Percentiles rank a stretch among this genome's conserved stretches.
Conservation (phyloP, 192 early-diverging fungal genomes). For the Spizellomyces sp. region DNA sequence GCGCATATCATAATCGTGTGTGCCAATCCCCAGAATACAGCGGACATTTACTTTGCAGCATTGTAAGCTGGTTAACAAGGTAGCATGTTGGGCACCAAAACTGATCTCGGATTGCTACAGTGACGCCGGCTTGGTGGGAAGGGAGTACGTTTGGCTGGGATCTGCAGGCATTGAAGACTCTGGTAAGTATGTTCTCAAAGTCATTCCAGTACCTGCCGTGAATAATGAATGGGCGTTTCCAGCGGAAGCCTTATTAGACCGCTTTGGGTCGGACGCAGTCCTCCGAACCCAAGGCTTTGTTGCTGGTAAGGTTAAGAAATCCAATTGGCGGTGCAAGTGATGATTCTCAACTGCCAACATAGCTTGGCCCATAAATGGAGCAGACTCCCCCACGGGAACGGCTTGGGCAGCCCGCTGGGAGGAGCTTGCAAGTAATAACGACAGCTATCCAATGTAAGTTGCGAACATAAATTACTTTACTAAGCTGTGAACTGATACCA, state of each 20-base stretch:
- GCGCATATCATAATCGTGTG: not conserved
- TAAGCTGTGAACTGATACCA: too few species aligned
- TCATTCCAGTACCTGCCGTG: not conserved
- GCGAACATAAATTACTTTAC: too few species aligned
- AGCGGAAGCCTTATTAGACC: not conserved
- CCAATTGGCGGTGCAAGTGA: not conserved
- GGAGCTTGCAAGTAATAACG: not conserved
- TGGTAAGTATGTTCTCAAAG: not conserved
- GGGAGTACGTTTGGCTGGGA: constrained; percentile 3
- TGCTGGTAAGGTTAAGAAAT: not conserved
- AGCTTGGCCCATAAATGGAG: not conserved
- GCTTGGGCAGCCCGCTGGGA: not conserved
- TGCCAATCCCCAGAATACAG: not conserved
- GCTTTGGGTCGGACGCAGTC: not conserved
- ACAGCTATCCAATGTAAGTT: not conserved
- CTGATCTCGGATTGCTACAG: too few species aligned
- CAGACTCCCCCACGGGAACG: not conserved
- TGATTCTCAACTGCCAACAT: not conserved
- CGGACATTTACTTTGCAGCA: constrained; percentile 1
- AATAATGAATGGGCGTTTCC: not conserved
- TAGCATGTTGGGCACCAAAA: not conserved
- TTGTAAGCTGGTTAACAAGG: not conserved
- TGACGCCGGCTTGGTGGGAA: not conserved
- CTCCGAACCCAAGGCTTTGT: not conserved
- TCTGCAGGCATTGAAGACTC: not conserved